Evolutionary conservation across 352 stramenopile genomes (phyloP).

Genomic region (Phytophthora podocarpi): DNA sequence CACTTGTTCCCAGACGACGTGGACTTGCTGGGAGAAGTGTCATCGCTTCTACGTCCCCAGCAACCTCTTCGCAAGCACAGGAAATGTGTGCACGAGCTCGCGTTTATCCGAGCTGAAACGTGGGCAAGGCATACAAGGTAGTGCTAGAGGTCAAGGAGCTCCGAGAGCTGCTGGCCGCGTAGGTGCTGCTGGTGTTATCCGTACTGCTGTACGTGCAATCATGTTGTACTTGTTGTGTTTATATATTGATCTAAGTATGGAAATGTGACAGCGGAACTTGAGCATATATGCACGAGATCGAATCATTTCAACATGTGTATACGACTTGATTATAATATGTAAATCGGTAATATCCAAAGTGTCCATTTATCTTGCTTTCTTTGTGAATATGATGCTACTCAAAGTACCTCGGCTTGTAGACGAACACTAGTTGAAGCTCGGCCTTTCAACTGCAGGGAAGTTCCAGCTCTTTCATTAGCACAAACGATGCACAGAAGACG

Average conservation of each 20-base stretch:
- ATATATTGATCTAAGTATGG: neutral
- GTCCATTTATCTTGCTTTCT: slow-evolving; percentile 5
- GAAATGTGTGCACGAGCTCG: neutral
- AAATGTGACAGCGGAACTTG: neutral
- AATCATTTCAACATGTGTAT: neutral
- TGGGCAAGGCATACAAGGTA: neutral
- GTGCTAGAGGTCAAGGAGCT: neutral
- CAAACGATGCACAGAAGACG: neutral
- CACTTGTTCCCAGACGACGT: neutral
- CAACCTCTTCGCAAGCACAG: neutral
- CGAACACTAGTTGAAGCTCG: neutral
- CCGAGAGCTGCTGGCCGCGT: neutral
- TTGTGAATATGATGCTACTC: neutral
- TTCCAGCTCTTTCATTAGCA: neutral
- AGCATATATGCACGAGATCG: no score
- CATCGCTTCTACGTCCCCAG: neutral
- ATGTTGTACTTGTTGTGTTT: neutral
- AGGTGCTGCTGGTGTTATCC: no score
- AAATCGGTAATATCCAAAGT: neutral
- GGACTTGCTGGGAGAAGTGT: slow-evolving; percentile 6
- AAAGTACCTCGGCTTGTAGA: neutral
- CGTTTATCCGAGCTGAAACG: neutral
- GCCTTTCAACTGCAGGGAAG: slow-evolving; percentile 7
- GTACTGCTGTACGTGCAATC: neutral
- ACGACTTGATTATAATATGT: neutral